Evolutionary conservation across 2,329 filamentous ascomycete species (phyloP).

Genomic region (Sarocladium brachiariae): DNA sequence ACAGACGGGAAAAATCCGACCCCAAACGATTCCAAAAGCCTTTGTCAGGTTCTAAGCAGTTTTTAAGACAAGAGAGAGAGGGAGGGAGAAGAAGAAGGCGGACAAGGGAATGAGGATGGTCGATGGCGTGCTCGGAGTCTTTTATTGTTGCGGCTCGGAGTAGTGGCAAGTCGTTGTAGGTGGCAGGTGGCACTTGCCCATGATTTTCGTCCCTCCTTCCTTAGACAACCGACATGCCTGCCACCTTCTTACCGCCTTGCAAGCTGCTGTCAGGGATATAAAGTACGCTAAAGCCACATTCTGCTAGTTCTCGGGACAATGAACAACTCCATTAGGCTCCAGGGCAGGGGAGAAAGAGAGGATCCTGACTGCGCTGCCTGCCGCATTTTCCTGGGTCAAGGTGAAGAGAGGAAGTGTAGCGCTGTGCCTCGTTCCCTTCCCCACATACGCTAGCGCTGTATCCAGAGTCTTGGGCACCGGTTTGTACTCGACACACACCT

Average conservation of each 20-base stretch:
- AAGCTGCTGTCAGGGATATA: not conserved
- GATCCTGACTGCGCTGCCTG: not conserved
- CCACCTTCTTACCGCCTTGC: not conserved
- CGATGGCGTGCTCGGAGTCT: slow-evolving; percentile 10
- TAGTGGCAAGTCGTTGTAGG: not conserved
- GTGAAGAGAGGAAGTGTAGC: not conserved
- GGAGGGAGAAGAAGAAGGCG: not conserved
- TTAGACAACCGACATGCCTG: not conserved
- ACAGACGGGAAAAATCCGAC: not conserved
- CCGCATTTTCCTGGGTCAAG: too few relatives aligned
- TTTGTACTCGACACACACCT: not conserved
- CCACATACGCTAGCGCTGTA: slow-evolving; percentile 6
- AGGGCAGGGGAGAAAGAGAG: too few relatives aligned
- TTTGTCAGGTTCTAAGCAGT: slow-evolving; percentile 1
- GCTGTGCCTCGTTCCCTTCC: not conserved
- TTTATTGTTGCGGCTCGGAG: not conserved
- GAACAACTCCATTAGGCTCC: too few relatives aligned
- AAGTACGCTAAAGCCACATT: too few relatives aligned
- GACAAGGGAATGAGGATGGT: not conserved
- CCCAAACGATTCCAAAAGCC: slow-evolving; percentile 3
- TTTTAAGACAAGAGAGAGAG: not conserved
- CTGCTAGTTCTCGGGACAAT: too few relatives aligned
- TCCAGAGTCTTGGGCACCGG: not conserved
- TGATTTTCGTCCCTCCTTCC: too few relatives aligned
- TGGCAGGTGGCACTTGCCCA: not conserved